Evolutionary conservation across 306 rosid species (phyloP), one percentile per base, ranked within the genome.

Genomic region (Medicago ruthenica): DNA sequence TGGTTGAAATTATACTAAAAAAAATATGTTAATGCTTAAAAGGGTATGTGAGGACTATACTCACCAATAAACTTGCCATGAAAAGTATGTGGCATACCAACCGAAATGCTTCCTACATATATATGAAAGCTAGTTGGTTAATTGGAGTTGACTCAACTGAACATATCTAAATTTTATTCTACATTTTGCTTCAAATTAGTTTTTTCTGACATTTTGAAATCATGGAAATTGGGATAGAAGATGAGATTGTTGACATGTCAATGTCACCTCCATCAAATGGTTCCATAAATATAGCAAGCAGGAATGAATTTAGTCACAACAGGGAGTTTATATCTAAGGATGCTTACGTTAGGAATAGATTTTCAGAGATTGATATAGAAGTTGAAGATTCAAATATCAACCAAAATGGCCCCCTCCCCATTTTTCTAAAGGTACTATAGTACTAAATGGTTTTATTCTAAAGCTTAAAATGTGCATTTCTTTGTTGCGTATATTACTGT

Each of bases 1-100:
- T 83, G 82, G 81, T 77, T 76, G 54, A 69, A 77, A 69, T 10
- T 34, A 34, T 15, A 44, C 12, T 61, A 4, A 57, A 17, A 17
- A 77, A 47, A 9, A 45, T 72, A 50, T 41, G 50, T 81, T 24
- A 66, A 70, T 83, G 88, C 79, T 81, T 79, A 48, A 83, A 86
- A 81, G 82, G 77, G 88, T 18, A 81, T 84, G 89, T 76, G 76
- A 45, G 78, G 63, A 74, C 55, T 60, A 68, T 1, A 69, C 8
- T 40, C 71, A 85, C 55, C 78, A 78, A 70, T 57, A 76, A 76
- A 16, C 39, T 37, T 75, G 74, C 76, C 89, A 91, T 87, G 83
- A 85, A 80, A 94, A 94, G 93, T 76, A 83, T 87, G 94, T 90
- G 96, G 62, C 68, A 67, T 27, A 91, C 93, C 95, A 88, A 88